Evolutionary conservation across 345 rosid genomes (phyloP), one percentile per base, ranked within the genome.

Genomic region (Dipteronia sinensis): DNA sequence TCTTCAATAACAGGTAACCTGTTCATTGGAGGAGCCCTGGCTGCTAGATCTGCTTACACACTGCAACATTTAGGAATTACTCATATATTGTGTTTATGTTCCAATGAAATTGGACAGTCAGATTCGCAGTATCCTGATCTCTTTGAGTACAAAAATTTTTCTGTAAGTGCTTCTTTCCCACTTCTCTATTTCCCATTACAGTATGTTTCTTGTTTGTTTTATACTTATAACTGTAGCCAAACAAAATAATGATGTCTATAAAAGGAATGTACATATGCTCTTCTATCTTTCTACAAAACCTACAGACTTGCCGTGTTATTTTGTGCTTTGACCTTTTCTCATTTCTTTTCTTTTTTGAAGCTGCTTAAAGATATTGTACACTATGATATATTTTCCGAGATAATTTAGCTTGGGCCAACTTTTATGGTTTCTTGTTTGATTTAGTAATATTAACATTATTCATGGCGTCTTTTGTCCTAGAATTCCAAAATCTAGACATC

Each of bases 41-140:
- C 99, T 78, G 99, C 98, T 66, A 89, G 95, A 83, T 92, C 99
- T 40, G 81, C 90, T 76, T 86, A 84, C 79, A 97, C 97, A 7
- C 90, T 94, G 77, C 97, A 97, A 82, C 89, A 91, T 80, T 49
- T 93, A 71, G 95, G 93, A 74, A 87, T 93, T 74, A 90, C 93
- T 76, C 98, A 94, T 78, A 77, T 94, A 66, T 82, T 97, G 81
- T 97, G 99, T 79, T 82, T 97, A 65, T 97, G 99, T 74, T 93
- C 98, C 74, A 97, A 93, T 86, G 99, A 96, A 83, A 96, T 90
- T 46, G 99, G 99, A 66, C 99, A 96, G 78, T 87, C 98, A 20
- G 99, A 96, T 82, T 90, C 98, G 65, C 99, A 96, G 80, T 85
- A 78, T 77, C 95, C 91, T 2, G 94, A 91, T 72, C 86, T 91